These are phyloP conservation scores for Lentinula lateritia DNA, from an alignment of 768 basidiomycete species.

Conservation along the genomic window DNA sequence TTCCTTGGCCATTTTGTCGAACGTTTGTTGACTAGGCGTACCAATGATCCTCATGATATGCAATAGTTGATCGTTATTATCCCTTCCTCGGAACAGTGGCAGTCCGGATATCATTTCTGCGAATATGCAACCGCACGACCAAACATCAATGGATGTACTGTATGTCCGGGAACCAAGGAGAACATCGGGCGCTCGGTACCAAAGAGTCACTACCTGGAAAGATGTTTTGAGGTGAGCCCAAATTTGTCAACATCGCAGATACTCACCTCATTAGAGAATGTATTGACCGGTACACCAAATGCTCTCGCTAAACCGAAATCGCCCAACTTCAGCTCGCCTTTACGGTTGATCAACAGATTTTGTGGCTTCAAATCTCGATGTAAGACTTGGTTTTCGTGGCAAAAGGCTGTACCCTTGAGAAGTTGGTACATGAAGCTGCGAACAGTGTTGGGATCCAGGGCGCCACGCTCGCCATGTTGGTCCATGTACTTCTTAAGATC, in stretches of 20 bases:
- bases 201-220: conserved; percentile 86
- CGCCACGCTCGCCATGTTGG: conserved; percentile 92
- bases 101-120: conserved; percentile 99
- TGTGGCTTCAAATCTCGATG: conserved; percentile 98
- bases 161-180: conserved; percentile 95
- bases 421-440: conserved; percentile 98
- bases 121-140: conserved; percentile 99
- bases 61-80: conserved; percentile 95
- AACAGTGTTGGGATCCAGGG: conserved; percentile 84
- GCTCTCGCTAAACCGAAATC: conserved; percentile 98
- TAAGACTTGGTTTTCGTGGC: conserved; percentile 96
- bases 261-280: conserved; percentile 88
- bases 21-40: conserved; percentile 83
- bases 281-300: conserved; percentile 98
- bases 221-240: conserved; percentile 6
- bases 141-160: conserved; percentile 96
- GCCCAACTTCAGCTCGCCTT: conserved; percentile 94
- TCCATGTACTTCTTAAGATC: conserved; percentile 99
- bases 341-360: conserved; percentile 94
- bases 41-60: conserved; percentile 98
- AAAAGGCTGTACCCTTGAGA: conserved; percentile 94
- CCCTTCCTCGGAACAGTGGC: conserved; percentile 92
- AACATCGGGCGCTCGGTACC: conserved; percentile 99
- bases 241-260: neutral
- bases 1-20: conserved; percentile 86